Evolutionary conservation across 106 monocot species (phyloP).

Genomic region (Alisma plantagoaquatica): DNA sequence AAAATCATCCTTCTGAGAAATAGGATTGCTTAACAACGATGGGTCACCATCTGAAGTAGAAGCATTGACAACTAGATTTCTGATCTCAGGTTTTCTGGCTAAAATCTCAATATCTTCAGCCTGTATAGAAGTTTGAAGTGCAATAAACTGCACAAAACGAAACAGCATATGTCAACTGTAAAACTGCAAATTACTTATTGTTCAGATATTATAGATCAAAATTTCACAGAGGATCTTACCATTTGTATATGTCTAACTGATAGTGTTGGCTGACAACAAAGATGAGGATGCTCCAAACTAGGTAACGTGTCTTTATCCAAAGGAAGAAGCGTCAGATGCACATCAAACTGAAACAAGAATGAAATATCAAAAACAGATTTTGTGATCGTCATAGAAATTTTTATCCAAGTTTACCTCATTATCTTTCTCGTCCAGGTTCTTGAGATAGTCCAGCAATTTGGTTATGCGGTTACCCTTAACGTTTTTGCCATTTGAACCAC

Average conservation of each 20-base stretch:
- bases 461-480: conserved; percentile 50
- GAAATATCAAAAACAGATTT: neutral
- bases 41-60: neutral
- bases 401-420: conserved; percentile 37
- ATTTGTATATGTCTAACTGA: conserved; percentile 55
- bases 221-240: conserved; percentile 20
- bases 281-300: conserved; percentile 39
- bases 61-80: neutral
- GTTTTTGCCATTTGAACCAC: conserved; percentile 55
- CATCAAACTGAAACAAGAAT: conserved; percentile 52
- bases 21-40: neutral
- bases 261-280: conserved; percentile 70
- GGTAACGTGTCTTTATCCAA: conserved; percentile 36
- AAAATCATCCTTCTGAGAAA: conserved; percentile 18
- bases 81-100: conserved; percentile 23
- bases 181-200: neutral
- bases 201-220: neutral
- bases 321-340: conserved; percentile 70
- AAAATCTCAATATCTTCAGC: conserved; percentile 54
- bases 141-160: conserved; percentile 52
- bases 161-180: neutral
- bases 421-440: conserved; percentile 44
- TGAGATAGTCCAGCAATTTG: conserved; percentile 63
- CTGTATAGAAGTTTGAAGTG: conserved; percentile 36
- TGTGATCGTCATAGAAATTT: neutral